Base-by-base conservation (phyloP, 2,329 filamentous ascomycete species). In the Achaetomium macrosporum region DNA sequence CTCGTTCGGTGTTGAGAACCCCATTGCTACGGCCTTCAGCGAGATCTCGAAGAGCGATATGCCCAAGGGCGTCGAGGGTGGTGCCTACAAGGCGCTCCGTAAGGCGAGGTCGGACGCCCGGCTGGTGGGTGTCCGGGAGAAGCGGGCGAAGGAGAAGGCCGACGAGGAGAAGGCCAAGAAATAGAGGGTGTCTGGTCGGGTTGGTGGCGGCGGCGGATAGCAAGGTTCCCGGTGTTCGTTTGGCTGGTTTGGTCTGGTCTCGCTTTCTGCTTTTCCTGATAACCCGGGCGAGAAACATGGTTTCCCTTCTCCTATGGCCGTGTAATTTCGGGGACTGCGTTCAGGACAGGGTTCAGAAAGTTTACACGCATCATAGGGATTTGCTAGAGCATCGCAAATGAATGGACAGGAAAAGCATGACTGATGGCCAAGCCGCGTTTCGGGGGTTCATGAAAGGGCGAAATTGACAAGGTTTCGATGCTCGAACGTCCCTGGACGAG, bases 101-200 rank as follows among this genome's bases (percentile, higher is more conserved):
- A 79, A 87, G 65, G 84, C 88, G 65, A 86, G 93, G 76, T 84
- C 83, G 73, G 88, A 95, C 70, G 84, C 87, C 68, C 87, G 91
- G 73, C 79, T 87, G 69, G 75, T 81, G 62, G 93, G 93, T 76
- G 81, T 81, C 69, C 85, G 90, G 73, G 91, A 95, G 82, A 97
- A 97, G 90, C 86, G 93, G 70, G 85, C 81, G 66, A 88, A 86
- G 82, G 88, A 89, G 68, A 92, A 87, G 80, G 87, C 85, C 66
- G 88, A 91, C 72, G 88, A 87, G 70, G 87, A 87, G 72, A 79
- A 78, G 69, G 82, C 83, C 75, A 92, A 92, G 87, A 92, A 93
- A 85, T 92, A 90, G 77, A 71, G 68, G 68, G 53, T 43, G 42
- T 19, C 19, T 42, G 40, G 13, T 47, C 47, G 46, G 48, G 50